Base-by-base conservation (phyloP, 208 protist species). In the Acanthamoeba lenticulata region DNA sequence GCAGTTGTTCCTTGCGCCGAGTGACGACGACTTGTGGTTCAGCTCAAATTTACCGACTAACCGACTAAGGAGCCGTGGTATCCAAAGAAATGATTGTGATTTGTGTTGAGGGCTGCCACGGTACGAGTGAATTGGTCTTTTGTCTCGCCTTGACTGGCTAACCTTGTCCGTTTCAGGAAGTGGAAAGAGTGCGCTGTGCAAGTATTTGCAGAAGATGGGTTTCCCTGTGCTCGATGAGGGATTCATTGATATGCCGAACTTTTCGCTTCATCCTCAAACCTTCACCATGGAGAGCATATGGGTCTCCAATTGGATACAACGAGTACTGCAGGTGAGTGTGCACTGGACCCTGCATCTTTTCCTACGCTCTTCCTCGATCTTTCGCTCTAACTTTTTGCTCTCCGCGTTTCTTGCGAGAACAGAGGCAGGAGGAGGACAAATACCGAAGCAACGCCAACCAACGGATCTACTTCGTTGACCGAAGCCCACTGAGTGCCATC, bases 211-310 rank as follows among this genome's bases (percentile, higher is more conserved):
- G 45, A 47, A 81, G 62, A 74, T 93, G 55, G 89, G 89, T 4
- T 81, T 93, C 36, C 55, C 55, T n/a, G 65, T 81, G 11, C 45
- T 93, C 27, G 89, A 93, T 27, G 89, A 93, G 34, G 89, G 89
- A 0, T 93, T 93, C 45, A 83, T 93, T 15, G 62, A 81, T n/a
- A 93, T 93, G 89, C 62, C 55, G 11, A 81, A 81, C 62, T 81
- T 81, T 34, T 62, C 65, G 60, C 29, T 93, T 1, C 89, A 93
- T 36, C 62, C 89, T 0, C 89, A 93, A 44, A 93, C 89, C 1
- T 62, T 93, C n/a, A 93, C 89, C 32, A 93, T 93, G 89, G 89
- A 93, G 62, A 91, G 85, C 55, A 91, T 91, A 7, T 91, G 85
- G 85, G 85, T 91, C 3, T 91, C 85, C 24, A 65, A 91, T 15